These are phyloP conservation scores for Saccharomycopsis malanga DNA, from an alignment of 805 yeast genomes.

Conservation along the genomic window DNA sequence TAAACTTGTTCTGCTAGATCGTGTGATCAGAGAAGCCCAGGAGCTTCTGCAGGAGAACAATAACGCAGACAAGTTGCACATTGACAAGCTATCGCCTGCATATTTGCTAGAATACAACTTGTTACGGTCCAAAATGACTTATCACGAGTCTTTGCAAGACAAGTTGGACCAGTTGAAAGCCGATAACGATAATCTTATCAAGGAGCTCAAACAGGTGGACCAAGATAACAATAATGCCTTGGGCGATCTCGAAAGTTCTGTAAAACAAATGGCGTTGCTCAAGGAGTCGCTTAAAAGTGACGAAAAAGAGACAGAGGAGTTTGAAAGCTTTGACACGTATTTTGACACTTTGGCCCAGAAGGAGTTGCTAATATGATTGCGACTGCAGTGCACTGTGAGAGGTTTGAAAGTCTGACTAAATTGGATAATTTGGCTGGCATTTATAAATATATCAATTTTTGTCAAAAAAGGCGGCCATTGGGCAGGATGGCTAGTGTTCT, in stretches of 20 bases:
- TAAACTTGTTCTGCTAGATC: slow-evolving; percentile 29
- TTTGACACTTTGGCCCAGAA: slow-evolving; percentile 4
- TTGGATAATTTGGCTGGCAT: no score
- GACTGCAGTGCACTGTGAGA: no score
- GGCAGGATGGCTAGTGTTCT: no score
- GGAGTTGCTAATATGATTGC: slow-evolving; percentile 4
- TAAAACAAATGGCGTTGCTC: slow-evolving; percentile 3
- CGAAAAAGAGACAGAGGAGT: neutral
- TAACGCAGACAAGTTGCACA: slow-evolving; percentile 1
- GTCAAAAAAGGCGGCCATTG: no score
- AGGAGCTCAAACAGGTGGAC: slow-evolving; percentile 4
- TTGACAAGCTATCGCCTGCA: slow-evolving; percentile 4
- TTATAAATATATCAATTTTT: no score
- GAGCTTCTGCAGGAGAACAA: slow-evolving; percentile 19
- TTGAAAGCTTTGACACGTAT: neutral
- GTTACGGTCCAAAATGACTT: neutral
- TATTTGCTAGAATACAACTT: slow-evolving; percentile 16
- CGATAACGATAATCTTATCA: slow-evolving; percentile 5
- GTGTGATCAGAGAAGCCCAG: slow-evolving; percentile 28
- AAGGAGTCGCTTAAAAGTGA: slow-evolving; percentile 4
- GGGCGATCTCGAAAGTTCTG: slow-evolving; percentile 1
- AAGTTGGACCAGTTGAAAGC: neutral
- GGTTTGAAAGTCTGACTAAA: no score
- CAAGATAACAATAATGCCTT: neutral
- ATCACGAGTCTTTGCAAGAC: neutral